A percentile compares a stretch with the other conserved stretches of the same genome.
phyloP scores from a whole-genome alignment of 176 grass and related monocot genomes.

The Triticum aestivum region DNA sequence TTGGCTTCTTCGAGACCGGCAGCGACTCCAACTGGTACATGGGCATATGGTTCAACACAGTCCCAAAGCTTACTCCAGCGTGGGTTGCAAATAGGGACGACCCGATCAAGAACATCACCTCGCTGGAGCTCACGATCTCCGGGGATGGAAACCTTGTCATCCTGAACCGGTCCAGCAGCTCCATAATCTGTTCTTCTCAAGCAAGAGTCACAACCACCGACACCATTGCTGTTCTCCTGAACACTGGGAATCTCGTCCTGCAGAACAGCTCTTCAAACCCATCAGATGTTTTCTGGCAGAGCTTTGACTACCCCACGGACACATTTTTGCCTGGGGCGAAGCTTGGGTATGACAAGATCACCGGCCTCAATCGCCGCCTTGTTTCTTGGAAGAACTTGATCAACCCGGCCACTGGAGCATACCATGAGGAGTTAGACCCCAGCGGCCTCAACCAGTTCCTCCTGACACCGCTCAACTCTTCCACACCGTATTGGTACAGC shows the following conservation, averaged over 20 bases:
- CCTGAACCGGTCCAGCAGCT: neutral
- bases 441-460: neutral
- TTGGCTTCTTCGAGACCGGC: constrained; percentile 27
- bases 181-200: constrained; percentile 33
- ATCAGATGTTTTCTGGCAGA: constrained; percentile 45
- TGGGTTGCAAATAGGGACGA: constrained; percentile 43
- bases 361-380: constrained; percentile 31
- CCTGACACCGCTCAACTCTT: constrained; percentile 6
- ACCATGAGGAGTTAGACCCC: constrained; percentile 26
- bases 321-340: constrained; percentile 36
- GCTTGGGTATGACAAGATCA: constrained; percentile 39
- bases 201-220: neutral
- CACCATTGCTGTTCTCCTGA: constrained; percentile 20
- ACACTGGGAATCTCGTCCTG: constrained; percentile 46
- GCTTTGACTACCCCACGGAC: constrained; percentile 50
- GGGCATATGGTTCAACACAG: constrained; percentile 46
- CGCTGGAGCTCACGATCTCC: constrained; percentile 17
- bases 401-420: constrained; percentile 35
- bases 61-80: constrained; percentile 26
- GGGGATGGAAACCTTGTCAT: constrained; percentile 38
- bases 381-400: constrained; percentile 33
- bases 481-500: constrained; percentile 10
- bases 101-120: constrained; percentile 20
- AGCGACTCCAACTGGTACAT: constrained; percentile 36
- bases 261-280: neutral